These are phyloP conservation scores for Raffaelea arxii DNA, from an alignment of 2,329 filamentous ascomycete species.

Conservation along the genomic window DNA sequence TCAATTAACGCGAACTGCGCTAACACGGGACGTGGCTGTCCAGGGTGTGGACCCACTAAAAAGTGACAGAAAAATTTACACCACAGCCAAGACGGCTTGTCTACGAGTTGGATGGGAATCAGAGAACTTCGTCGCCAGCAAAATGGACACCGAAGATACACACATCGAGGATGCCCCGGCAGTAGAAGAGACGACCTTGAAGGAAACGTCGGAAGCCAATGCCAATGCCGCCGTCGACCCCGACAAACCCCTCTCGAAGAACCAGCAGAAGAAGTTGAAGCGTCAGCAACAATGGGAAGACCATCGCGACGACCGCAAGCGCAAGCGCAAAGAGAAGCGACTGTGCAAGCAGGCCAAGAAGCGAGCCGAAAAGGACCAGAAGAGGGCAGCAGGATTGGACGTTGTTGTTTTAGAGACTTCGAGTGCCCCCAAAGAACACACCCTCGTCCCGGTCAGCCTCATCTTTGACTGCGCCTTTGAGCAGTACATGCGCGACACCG, in stretches of 20 bases:
- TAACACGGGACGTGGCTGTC: too few species aligned
- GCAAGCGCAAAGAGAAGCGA: conserved; percentile 45
- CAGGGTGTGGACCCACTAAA: too few species aligned
- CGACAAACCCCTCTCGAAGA: conserved; percentile 58
- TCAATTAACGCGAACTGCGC: too few species aligned
- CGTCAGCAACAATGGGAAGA: conserved; percentile 69
- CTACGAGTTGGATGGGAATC: too few species aligned
- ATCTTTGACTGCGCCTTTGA: conserved; percentile 92
- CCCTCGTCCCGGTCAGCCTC: conserved; percentile 58
- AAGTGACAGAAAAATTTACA: not conserved
- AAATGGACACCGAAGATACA: conserved; percentile 2
- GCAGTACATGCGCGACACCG: conserved; percentile 76
- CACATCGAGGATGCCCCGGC: conserved; percentile 3
- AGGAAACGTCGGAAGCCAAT: not conserved
- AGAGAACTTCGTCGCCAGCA: not conserved
- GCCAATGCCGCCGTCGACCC: not conserved
- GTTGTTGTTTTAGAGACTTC: conserved; percentile 27
- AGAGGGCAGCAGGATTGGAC: conserved; percentile 28
- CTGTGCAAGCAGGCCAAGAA: conserved; percentile 36
- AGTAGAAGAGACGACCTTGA: not conserved
- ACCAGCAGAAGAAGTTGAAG: conserved; percentile 69
- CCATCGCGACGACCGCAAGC: conserved; percentile 48
- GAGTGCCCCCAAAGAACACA: conserved; percentile 13
- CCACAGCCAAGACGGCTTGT: not conserved
- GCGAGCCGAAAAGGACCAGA: conserved; percentile 37